These are phyloP conservation scores for Alternaria angustiovoidea DNA, from an alignment of 2,329 filamentous ascomycete species.

Conservation along the genomic window DNA sequence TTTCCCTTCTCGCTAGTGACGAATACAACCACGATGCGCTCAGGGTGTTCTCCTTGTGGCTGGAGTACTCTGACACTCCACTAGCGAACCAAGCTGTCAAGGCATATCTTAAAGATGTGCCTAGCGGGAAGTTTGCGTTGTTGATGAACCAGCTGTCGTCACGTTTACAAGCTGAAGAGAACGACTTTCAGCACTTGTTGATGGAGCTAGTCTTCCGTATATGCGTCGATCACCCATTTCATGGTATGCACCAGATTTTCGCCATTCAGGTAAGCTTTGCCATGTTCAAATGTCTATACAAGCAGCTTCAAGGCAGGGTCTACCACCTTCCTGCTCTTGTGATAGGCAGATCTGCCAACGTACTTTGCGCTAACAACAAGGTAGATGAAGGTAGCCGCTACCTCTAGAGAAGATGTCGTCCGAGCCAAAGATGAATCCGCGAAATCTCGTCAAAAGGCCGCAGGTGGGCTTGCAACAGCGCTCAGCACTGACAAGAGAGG, in stretches of 20 bases:
- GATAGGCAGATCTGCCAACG: background rate
- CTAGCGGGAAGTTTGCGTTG: constrained; percentile 89
- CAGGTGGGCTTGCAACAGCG: constrained; percentile 70
- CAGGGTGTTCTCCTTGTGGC: constrained; percentile 92
- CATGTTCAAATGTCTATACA: too few relatives aligned
- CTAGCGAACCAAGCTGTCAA: constrained; percentile 80
- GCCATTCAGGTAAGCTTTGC: constrained; percentile 55
- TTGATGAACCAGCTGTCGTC: constrained; percentile 97
- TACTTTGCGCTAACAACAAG: background rate
- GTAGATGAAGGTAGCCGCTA: constrained; percentile 62
- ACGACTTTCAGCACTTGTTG: constrained; percentile 78
- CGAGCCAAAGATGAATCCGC: constrained; percentile 77
- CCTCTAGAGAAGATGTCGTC: constrained; percentile 55
- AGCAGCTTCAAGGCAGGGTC: too few relatives aligned
- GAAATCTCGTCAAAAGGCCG: constrained; percentile 76
- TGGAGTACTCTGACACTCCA: constrained; percentile 81
- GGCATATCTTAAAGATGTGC: constrained; percentile 74
- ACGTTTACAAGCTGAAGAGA: constrained; percentile 76
- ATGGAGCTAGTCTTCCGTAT: constrained; percentile 79
- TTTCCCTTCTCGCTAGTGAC: constrained; percentile 84
- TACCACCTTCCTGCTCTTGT: background rate
- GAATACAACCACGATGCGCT: constrained; percentile 88
- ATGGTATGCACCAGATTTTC: constrained; percentile 97
- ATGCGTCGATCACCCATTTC: constrained; percentile 91
- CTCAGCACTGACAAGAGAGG: constrained; percentile 63